Conservation (phyloP, 1,284 basidiomycete species). For the Leccinum cinnamomeum region DNA sequence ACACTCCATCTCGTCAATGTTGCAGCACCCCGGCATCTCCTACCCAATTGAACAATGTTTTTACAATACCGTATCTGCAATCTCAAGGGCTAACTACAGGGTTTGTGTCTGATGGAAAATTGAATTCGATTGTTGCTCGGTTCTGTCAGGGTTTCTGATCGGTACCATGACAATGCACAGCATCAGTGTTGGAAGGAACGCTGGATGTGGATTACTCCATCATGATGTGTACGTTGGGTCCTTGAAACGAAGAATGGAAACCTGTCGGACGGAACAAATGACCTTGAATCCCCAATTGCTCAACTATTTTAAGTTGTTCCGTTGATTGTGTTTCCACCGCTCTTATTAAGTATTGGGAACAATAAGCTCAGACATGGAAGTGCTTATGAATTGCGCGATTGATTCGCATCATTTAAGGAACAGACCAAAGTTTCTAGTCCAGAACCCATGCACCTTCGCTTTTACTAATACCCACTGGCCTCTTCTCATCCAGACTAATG, state of each 20-base stretch:
- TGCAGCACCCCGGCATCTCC: slow-evolving; percentile 45
- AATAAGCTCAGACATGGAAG: neutral
- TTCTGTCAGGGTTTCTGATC: slow-evolving; percentile 9
- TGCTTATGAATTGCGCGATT: neutral
- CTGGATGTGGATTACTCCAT: neutral
- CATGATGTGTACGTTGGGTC: neutral
- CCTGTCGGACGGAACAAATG: neutral
- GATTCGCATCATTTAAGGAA: slow-evolving; percentile 1
- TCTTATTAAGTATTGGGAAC: slow-evolving; percentile 3
- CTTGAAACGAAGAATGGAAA: slow-evolving; percentile 5
- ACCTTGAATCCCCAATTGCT: neutral
- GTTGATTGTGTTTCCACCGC: neutral
- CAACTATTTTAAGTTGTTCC: neutral
- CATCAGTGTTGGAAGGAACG: slow-evolving; percentile 8
- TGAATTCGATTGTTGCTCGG: slow-evolving; percentile 9
- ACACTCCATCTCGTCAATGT: slow-evolving; percentile 47
- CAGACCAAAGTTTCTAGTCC: slow-evolving; percentile 42
- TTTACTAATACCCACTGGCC: slow-evolving; percentile 76
- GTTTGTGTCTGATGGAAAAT: slow-evolving; percentile 12
- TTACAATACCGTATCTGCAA: slow-evolving; percentile 38
- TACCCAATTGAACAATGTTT: slow-evolving; percentile 43
- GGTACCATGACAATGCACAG: slow-evolving; percentile 17
- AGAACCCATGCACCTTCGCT: slow-evolving; percentile 67
- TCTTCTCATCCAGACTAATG: slow-evolving; percentile 84
- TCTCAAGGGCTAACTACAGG: slow-evolving; percentile 27